Evolutionary conservation across 1,139 yeast genomes (phyloP).

Genomic region (Suhomyces taliae): DNA sequence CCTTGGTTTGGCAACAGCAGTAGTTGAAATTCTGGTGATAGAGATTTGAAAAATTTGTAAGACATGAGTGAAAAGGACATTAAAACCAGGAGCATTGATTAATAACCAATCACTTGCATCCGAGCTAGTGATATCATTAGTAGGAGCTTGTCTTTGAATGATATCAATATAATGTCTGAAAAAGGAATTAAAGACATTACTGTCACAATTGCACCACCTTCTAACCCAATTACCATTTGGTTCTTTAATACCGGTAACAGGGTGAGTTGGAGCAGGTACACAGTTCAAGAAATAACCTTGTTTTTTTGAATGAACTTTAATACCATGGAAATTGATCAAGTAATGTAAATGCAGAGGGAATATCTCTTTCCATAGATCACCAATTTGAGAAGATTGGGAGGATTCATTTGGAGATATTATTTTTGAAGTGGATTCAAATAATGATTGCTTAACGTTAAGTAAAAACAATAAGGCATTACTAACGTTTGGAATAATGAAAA

Average conservation of each 20-base stretch:
- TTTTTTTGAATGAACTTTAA: slow-evolving; percentile 18
- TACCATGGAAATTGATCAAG: slow-evolving; percentile 38
- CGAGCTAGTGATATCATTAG: slow-evolving; percentile 3
- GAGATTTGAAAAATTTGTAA: slow-evolving; percentile 38
- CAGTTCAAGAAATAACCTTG: slow-evolving; percentile 35
- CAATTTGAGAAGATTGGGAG: slow-evolving; percentile 1
- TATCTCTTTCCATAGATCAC: slow-evolving; percentile 11
- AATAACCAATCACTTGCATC: slow-evolving; percentile 6
- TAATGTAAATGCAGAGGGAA: slow-evolving; percentile 44
- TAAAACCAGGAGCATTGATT: slow-evolving; percentile 36
- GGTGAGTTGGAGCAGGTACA: slow-evolving; percentile 51
- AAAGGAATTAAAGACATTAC: slow-evolving; percentile 71
- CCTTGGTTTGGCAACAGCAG: slow-evolving; percentile 1
- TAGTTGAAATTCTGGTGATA: slow-evolving; percentile 30
- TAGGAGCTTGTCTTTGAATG: slow-evolving; percentile 19
- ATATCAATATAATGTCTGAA: slow-evolving; percentile 64
- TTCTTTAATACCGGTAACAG: slow-evolving; percentile 57
- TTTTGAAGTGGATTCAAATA: slow-evolving; percentile 21
- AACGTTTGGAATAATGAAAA: slow-evolving; percentile 59
- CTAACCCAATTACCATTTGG: slow-evolving; percentile 71
- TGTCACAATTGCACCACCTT: slow-evolving; percentile 52
- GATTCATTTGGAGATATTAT: background rate
- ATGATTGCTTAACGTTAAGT: slow-evolving; percentile 53
- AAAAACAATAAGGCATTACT: slow-evolving; percentile 62
- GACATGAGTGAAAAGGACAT: slow-evolving; percentile 38